Conservation (phyloP, 805 yeast genomes). For the Wickerhamiella spandovensis region DNA sequence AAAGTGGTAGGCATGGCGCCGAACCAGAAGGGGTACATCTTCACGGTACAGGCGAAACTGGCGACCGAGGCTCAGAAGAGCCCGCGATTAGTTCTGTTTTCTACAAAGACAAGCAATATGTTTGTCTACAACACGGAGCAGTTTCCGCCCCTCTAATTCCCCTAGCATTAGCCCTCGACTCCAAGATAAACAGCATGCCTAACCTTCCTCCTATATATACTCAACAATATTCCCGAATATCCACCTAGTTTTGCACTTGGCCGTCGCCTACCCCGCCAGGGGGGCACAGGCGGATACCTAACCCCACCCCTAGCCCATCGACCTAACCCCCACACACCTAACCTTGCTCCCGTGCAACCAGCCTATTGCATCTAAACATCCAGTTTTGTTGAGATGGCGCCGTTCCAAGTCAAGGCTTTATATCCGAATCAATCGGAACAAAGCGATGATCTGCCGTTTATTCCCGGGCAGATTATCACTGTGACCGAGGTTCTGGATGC, state of each 20-base stretch:
- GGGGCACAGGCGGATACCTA: too few relatives aligned
- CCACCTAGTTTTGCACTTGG: too few relatives aligned
- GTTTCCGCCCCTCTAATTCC: too few relatives aligned
- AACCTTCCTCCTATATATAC: too few relatives aligned
- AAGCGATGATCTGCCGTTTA: constrained; percentile 72
- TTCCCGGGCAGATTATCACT: constrained; percentile 51
- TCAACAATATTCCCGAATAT: too few relatives aligned
- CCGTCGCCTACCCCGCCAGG: too few relatives aligned
- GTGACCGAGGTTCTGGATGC: constrained; percentile 77
- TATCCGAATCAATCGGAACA: constrained; percentile 57
- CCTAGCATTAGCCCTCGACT: background rate
- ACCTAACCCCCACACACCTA: background rate
- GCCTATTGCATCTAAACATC: background rate
- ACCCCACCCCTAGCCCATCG: background rate
- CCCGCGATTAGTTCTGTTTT: constrained; percentile 52
- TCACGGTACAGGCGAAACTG: constrained; percentile 57
- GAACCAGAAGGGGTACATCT: constrained; percentile 66
- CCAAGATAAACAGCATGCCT: too few relatives aligned
- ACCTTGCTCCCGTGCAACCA: background rate
- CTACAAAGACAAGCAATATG: constrained; percentile 65
- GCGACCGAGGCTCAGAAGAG: constrained; percentile 60
- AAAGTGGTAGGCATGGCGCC: constrained; percentile 78
- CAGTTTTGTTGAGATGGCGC: constrained; percentile 28
- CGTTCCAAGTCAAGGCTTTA: constrained; percentile 51
- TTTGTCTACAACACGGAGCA: constrained; percentile 38